phyloP scores from a whole-genome alignment of 2,329 filamentous ascomycete species.

The Geosmithia flava region DNA sequence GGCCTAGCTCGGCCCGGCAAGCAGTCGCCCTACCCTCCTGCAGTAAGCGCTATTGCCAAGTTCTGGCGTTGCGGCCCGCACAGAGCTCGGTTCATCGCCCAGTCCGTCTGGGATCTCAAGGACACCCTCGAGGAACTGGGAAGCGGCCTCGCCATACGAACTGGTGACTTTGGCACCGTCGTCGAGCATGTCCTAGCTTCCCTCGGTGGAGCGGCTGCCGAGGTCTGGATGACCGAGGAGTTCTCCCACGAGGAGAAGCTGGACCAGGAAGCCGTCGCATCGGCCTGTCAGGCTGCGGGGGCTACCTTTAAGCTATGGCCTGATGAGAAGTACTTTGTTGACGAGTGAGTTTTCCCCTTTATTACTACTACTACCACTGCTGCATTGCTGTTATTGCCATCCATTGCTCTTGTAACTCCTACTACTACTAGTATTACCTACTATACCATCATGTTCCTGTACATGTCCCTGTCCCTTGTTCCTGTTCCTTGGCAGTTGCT shows the following conservation, averaged over 20 bases:
- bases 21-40: conserved; percentile 55
- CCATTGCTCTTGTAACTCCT: not conserved
- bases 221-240: conserved; percentile 64
- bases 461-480: not conserved
- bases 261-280: conserved; percentile 46
- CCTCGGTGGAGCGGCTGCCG: conserved; percentile 37
- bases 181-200: conserved; percentile 37
- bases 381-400: no score
- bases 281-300: conserved; percentile 35
- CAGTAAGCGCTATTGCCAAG: conserved; percentile 48
- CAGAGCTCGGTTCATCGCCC: conserved; percentile 57
- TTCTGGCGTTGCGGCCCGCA: conserved; percentile 67
- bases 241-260: conserved; percentile 55
- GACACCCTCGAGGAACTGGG: conserved; percentile 41
- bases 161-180: conserved; percentile 48
- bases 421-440: not conserved
- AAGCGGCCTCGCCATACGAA: conserved; percentile 51
- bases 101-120: conserved; percentile 65
- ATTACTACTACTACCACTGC: not conserved
- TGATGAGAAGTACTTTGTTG: conserved; percentile 69
- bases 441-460: not conserved
- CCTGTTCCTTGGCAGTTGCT: not conserved
- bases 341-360: conserved; percentile 51
- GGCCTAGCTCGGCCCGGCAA: conserved; percentile 50
- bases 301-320: conserved; percentile 53